Conservation (phyloP, 345 rosid genomes). For the Alliaria petiolata region DNA sequence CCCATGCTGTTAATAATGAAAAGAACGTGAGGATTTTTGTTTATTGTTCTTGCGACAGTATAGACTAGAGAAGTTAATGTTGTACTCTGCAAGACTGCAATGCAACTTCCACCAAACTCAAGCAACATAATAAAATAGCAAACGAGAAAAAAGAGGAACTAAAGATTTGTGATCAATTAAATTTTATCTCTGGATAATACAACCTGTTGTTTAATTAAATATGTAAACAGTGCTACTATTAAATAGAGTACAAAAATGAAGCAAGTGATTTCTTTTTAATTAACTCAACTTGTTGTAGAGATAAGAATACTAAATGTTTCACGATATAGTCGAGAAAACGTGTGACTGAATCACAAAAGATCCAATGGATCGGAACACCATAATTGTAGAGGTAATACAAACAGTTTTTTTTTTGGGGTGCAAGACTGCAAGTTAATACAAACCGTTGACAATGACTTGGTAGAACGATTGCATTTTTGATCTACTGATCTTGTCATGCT, state of each 20-base stretch:
- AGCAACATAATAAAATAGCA: neutral
- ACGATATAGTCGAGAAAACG: constrained; percentile 1
- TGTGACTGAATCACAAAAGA: neutral
- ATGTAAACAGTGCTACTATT: neutral
- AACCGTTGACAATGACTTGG: too few relatives aligned
- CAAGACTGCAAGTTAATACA: too few relatives aligned
- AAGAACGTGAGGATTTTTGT: constrained; percentile 3
- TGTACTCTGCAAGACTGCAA: neutral
- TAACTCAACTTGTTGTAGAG: constrained; percentile 8
- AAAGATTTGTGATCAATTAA: neutral
- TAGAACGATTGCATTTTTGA: too few relatives aligned
- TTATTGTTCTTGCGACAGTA: neutral
- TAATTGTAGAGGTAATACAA: neutral
- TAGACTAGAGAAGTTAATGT: neutral
- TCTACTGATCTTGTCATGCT: too few relatives aligned
- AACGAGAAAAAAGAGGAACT: neutral
- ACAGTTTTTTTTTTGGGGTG: too few relatives aligned
- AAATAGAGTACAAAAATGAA: neutral
- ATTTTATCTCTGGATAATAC: neutral
- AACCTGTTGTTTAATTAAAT: neutral
- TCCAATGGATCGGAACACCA: neutral
- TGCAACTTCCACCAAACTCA: constrained; percentile 27
- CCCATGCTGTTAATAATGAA: constrained; percentile 8
- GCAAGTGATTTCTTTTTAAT: neutral
- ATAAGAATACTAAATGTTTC: neutral